Evolutionary conservation across 441 rosid genomes (phyloP).

Genomic region (Eutrema salsugineum): DNA sequence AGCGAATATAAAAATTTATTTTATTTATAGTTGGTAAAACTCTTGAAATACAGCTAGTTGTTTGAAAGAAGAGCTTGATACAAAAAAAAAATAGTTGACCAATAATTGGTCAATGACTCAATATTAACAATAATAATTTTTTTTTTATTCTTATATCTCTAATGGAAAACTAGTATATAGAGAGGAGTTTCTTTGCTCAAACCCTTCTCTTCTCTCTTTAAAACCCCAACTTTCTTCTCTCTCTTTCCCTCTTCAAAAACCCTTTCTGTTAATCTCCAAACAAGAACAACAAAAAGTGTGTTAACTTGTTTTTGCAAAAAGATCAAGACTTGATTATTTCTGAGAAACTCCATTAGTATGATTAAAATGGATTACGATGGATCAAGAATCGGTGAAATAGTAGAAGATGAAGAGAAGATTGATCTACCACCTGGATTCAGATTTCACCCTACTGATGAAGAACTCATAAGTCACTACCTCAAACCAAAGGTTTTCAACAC

Average conservation of each 20-base stretch:
- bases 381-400: constrained; percentile 25
- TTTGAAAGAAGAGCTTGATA: constrained; percentile 6
- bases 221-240: background rate
- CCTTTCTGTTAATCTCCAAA: background rate
- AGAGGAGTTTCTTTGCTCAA: constrained; percentile 19
- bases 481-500: constrained; percentile 33
- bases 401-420: constrained; percentile 38
- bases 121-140: background rate
- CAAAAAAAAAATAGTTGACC: constrained; percentile 23
- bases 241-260: background rate
- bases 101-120: constrained; percentile 21
- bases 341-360: background rate
- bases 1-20: background rate
- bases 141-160: background rate
- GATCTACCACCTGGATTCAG: constrained; percentile 75
- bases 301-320: background rate
- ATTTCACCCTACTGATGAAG: constrained; percentile 76
- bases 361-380: constrained; percentile 1
- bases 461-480: constrained; percentile 59
- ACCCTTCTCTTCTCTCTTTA: constrained; percentile 20
- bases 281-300: background rate
- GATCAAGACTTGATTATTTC: background rate
- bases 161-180: constrained; percentile 11
- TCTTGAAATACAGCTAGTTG: constrained; percentile 12
- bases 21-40: constrained; percentile 20